Evolutionary conservation across 1,284 basidiomycete genomes (phyloP), one percentile per base, ranked within the genome.

Genomic region (Ustilago cynodontis): DNA sequence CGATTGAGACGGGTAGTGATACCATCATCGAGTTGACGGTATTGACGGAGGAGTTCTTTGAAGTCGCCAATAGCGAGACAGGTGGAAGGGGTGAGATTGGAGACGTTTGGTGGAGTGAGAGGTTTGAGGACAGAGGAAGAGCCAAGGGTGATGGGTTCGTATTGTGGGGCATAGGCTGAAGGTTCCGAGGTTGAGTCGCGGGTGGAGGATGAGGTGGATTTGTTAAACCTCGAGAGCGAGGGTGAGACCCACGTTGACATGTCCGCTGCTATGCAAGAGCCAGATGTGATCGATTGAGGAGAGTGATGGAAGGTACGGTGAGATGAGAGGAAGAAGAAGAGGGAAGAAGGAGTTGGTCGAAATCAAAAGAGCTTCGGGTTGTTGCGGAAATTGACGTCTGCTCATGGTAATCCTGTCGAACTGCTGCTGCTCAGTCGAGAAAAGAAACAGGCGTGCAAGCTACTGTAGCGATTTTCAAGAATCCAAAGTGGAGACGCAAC

Each of bases 1-100:
- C 83, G 77, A 47, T 85, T 85, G 24, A 85, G 63, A 0, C 80
- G 78, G 1, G 82, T 80, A 7, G 79, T 83, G 45, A 85, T 77
- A 0, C 71, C 60, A 49, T 85, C 83, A 63, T 85, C 83, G n/a
- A 85, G 59, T 14, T 66, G 59, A 5, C 83, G 79, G 28, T 84
- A 83, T 60, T 83, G 78, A 2, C 80, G 74, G 18, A 84, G 68
- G 8, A 84, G 72, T 24, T 80, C 79, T 54, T 78, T 76, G 63
- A 83, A 83, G 22, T 81, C 76, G n/a, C 65, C 51, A 2, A 83
- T 59, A 3, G 75, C 69, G 3, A 83, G 59, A 61, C 82, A 83
- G 2, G 73, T 67, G 1, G 65, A 65, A 0, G 79, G 70, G 1
- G 68, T 74, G 22, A 83, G 58, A 43, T 83, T 78, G 13, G 55